Evolutionary conservation across 2,329 filamentous ascomycete genomes (phyloP), one percentile per base, ranked within the genome.

Genomic region (Exophiala mesophila): DNA sequence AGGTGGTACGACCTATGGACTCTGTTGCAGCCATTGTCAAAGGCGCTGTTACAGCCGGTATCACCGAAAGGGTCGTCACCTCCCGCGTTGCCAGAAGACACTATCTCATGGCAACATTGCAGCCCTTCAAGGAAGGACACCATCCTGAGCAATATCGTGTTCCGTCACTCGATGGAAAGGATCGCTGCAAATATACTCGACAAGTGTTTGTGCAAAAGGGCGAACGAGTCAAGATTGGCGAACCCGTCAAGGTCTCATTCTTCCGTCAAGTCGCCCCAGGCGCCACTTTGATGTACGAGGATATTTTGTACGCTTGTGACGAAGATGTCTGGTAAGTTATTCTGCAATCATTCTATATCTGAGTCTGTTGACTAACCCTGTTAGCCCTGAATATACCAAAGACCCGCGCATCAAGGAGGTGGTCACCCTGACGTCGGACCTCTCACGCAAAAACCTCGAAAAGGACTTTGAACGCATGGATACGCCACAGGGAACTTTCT

Each of bases 401-500:
- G 92, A 98, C 78, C 90, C 92, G 57, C 87, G 92, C 95, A 97
- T 97, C 78, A 97, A 97, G 77, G 92, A 97, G 68, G 88, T 97
- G 44, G 92, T 97, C 53, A 98, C 92, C 1, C 81, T 98, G 37
- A 97, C 92, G 2, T 97, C 90, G 2, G 92, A 98, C 63, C 76
- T 98, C 44, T 96, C 89, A 36, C 84, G 90, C 57, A 98, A 97
- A 76, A 97, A 97, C 63, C 82, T 98, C 9, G 92, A 98, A 67
- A 97, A 96, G 69, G 92, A 98, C 65, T 98, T 98, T 60, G 92
- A 98, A 70, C 82, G 92, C 62, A 97, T 97, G 92, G 92, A 97
- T 64, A 97, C 92, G 1, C 89, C 92, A 4, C 90, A 98, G 65
- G 92, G 92, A 50, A 94, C 87, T 3, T 95, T 95, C 66, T 95